These are phyloP conservation scores for Zygosaccharomyces pseudobailii DNA, from an alignment of 1,139 yeast species.

Conservation along the genomic window DNA sequence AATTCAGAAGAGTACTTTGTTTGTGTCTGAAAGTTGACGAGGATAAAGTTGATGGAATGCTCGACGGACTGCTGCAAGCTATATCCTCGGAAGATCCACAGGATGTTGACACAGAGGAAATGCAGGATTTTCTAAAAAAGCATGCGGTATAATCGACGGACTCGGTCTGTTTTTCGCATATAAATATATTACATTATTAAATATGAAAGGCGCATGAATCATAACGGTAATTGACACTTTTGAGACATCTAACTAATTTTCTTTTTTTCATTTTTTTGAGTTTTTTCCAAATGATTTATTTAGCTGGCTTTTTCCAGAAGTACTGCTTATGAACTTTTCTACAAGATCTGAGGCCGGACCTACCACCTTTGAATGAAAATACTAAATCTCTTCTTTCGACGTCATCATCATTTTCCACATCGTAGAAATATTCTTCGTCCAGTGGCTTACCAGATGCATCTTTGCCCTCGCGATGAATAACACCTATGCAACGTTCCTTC, in stretches of 20 bases:
- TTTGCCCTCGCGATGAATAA: conserved; percentile 80
- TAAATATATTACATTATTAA: background rate
- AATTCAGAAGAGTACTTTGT: conserved; percentile 85
- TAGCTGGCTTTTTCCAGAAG: conserved; percentile 71
- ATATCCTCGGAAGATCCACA: conserved; percentile 75
- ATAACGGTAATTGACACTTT: background rate
- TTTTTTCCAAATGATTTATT: conserved; percentile 12
- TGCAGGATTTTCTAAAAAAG: conserved; percentile 32
- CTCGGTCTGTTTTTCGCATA: background rate
- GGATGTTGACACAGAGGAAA: conserved; percentile 50
- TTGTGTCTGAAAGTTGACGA: conserved; percentile 84
- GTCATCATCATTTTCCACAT: conserved; percentile 77
- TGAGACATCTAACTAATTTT: conserved; percentile 4
- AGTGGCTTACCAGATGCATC: conserved; percentile 95
- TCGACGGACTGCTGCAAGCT: conserved; percentile 83
- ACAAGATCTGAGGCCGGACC: conserved; percentile 77
- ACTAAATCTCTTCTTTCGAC: conserved; percentile 64
- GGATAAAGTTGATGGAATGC: conserved; percentile 70
- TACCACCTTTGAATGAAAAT: conserved; percentile 71
- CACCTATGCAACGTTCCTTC: conserved; percentile 57
- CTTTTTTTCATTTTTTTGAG: background rate
- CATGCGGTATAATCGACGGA: conserved; percentile 15
- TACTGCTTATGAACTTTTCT: conserved; percentile 92
- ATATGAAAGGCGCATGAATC: background rate
- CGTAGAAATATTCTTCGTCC: conserved; percentile 89